A percentile compares a stretch with the other conserved stretches of the same genome.
phyloP scores from a whole-genome alignment of 2,329 filamentous ascomycete genomes.

The Davidsoniella eucalypti region DNA sequence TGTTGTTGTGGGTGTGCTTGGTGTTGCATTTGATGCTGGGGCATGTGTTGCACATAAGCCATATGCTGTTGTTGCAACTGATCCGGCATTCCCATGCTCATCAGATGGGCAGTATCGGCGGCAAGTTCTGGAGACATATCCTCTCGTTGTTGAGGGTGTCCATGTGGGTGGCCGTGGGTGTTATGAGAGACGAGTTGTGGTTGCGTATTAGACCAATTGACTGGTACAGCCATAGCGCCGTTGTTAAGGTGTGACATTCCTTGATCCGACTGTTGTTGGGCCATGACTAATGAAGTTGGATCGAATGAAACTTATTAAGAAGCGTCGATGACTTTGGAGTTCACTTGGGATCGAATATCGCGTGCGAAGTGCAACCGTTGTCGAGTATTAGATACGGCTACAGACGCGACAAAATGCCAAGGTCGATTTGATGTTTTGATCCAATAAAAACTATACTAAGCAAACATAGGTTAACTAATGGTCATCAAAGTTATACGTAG shows the following conservation, averaged over 20 bases:
- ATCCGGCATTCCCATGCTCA: conserved; percentile 9
- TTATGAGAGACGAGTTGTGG: conserved; percentile 8
- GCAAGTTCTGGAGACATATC: conserved; percentile 5
- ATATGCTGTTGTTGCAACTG: conserved; percentile 10
- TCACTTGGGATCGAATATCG: too few species aligned
- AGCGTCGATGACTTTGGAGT: background rate
- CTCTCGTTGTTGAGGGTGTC: conserved; percentile 4
- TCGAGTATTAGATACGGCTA: too few species aligned
- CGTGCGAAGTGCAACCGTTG: too few species aligned
- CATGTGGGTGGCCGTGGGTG: background rate
- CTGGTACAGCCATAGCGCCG: conserved; percentile 2
- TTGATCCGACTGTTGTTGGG: conserved; percentile 11
- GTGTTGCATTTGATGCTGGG: conserved; percentile 16
- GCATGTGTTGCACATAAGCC: conserved; percentile 7
- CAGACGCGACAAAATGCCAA: background rate
- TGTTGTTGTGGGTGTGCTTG: conserved; percentile 9
- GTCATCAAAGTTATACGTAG: too few species aligned
- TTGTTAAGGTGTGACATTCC: conserved; percentile 9
- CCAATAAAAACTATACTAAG: too few species aligned
- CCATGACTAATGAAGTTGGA: background rate
- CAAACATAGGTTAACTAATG: too few species aligned
- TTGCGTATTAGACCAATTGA: conserved; percentile 5
- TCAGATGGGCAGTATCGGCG: conserved; percentile 7
- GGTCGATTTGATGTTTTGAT: background rate
- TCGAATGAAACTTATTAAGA: background rate